A percentile compares a stretch with the other conserved stretches of the same genome.
Evolutionary conservation across 441 rosid genomes (phyloP).

Genomic region (Geranium incanum): DNA sequence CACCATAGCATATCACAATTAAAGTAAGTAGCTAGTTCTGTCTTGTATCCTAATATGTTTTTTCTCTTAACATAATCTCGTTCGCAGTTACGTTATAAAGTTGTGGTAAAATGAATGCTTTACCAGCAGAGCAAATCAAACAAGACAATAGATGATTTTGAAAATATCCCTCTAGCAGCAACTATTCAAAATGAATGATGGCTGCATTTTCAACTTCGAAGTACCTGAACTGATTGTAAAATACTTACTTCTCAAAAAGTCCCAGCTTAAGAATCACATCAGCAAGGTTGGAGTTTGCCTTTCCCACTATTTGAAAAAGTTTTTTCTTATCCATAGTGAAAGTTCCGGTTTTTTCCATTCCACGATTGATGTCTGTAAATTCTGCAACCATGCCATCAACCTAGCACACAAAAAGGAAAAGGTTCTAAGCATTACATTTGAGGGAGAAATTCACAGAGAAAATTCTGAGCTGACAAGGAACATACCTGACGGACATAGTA

Average conservation of each 20-base stretch:
- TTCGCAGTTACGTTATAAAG: too few relatives aligned
- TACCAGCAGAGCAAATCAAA: neutral
- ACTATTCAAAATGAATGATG: neutral
- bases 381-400: slow-evolving; percentile 97
- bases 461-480: slow-evolving; percentile 11
- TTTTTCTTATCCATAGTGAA: slow-evolving; percentile 91
- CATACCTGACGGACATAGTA: slow-evolving; percentile 92
- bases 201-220: neutral
- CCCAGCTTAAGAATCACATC: slow-evolving; percentile 95
- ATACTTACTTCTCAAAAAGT: slow-evolving; percentile 84
- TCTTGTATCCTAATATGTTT: too few relatives aligned
- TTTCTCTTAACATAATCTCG: too few relatives aligned
- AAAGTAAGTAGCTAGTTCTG: too few relatives aligned
- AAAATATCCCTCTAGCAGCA: neutral
- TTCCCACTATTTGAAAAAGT: slow-evolving; percentile 89
- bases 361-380: slow-evolving; percentile 87
- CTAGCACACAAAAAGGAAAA: slow-evolving; percentile 27
- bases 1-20: too few relatives aligned
- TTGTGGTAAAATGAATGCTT: too few relatives aligned
- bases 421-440: slow-evolving; percentile 1
- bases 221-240: neutral
- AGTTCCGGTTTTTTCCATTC: slow-evolving; percentile 89
- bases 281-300: slow-evolving; percentile 86
- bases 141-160: neutral
- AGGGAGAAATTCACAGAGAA: neutral